phyloP scores from a whole-genome alignment of 176 grass and related monocot species.

The Canna indica region DNA sequence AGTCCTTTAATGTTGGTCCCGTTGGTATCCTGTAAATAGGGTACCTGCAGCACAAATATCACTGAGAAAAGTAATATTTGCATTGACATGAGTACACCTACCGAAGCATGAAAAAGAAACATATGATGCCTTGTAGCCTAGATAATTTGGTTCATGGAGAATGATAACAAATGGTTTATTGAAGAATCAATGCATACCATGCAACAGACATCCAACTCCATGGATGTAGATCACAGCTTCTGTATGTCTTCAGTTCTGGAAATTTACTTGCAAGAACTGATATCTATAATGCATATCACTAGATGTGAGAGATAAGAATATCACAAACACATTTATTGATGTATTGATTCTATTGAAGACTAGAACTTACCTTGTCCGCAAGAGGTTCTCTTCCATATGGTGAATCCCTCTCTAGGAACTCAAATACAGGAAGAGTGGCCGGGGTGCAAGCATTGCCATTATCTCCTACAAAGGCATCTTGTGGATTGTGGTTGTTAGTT shows the following conservation, averaged over 20 bases:
- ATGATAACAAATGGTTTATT: background rate
- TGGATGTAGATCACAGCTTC: constrained; percentile 70
- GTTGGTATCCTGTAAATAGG: constrained; percentile 99
- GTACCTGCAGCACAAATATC: constrained; percentile 54
- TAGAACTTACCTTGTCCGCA: constrained; percentile 67
- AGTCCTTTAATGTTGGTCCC: constrained; percentile 92
- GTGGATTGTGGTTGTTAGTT: constrained; percentile 21
- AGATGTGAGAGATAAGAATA: background rate
- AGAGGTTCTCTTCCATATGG: constrained; percentile 89
- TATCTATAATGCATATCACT: constrained; percentile 36
- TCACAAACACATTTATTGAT: background rate
- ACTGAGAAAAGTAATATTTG: background rate
- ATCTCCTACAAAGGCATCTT: constrained; percentile 46
- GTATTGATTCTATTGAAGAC: background rate
- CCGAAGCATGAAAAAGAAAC: background rate
- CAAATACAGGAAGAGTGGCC: constrained; percentile 37
- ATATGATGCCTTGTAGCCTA: background rate
- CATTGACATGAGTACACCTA: background rate
- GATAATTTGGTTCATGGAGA: background rate
- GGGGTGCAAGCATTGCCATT: constrained; percentile 32
- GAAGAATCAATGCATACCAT: constrained; percentile 46
- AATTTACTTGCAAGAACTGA: constrained; percentile 68
- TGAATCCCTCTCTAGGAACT: constrained; percentile 73
- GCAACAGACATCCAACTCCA: constrained; percentile 98
- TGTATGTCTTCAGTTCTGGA: constrained; percentile 75